Conservation (phyloP, 495 filamentous ascomycete genomes). For the Diplogelasinospora grovesii region DNA sequence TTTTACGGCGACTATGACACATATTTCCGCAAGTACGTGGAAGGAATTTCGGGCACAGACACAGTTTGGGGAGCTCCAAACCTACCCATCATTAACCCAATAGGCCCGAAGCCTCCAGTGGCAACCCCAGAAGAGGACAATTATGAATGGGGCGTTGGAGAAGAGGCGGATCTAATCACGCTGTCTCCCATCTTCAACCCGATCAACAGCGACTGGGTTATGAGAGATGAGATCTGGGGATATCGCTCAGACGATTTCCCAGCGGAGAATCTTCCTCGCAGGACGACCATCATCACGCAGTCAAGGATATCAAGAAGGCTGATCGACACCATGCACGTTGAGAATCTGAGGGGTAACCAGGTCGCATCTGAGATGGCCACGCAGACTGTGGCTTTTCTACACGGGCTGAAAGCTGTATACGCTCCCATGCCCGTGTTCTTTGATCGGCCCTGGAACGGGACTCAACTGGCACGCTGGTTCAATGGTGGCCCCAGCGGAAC, state of each 20-base stretch:
- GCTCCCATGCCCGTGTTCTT: constrained; percentile 66
- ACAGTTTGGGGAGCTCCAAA: constrained; percentile 59
- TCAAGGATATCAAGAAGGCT: constrained; percentile 55
- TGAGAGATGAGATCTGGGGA: constrained; percentile 55
- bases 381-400: constrained; percentile 55
- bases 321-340: constrained; percentile 58
- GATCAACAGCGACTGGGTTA: constrained; percentile 55
- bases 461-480: constrained; percentile 52
- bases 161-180: constrained; percentile 70
- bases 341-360: constrained; percentile 53
- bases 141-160: constrained; percentile 66
- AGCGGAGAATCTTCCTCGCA: constrained; percentile 50
- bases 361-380: constrained; percentile 67
- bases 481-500: constrained; percentile 50
- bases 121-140: constrained; percentile 48
- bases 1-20: constrained; percentile 53
- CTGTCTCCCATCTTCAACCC: constrained; percentile 65
- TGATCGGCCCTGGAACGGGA: constrained; percentile 51
- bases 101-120: constrained; percentile 55
- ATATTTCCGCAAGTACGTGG: constrained; percentile 46
- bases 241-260: constrained; percentile 45
- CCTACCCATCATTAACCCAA: constrained; percentile 45
- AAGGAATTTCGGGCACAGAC: constrained; percentile 31
- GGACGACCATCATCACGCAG: constrained; percentile 61
- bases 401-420: constrained; percentile 66